Conservation (phyloP, 148 eudicot species). For the Diospyros kaki region DNA sequence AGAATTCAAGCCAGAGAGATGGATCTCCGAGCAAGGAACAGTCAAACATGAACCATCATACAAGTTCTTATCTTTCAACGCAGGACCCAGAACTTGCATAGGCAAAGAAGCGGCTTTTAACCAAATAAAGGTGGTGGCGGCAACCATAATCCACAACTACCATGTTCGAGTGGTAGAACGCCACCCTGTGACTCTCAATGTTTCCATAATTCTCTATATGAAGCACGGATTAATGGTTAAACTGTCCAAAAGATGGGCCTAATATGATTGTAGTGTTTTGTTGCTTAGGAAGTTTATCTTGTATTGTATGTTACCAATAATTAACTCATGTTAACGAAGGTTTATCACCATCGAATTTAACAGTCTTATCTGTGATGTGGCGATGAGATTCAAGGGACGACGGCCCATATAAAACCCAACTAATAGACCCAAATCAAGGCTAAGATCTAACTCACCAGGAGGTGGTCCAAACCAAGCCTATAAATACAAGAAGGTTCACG, state of each 20-base stretch:
- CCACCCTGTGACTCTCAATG: constrained; percentile 1
- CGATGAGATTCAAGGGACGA: no score
- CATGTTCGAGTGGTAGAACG: constrained; percentile 9
- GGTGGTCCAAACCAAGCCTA: no score
- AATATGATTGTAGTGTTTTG: no score
- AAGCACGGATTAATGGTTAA: constrained; percentile 12
- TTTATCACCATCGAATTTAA: no score
- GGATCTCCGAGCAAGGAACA: constrained; percentile 10
- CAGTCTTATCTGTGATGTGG: no score
- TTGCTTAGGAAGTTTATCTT: no score
- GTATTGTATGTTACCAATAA: no score
- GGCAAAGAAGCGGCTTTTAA: constrained; percentile 10
- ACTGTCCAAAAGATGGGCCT: background rate
- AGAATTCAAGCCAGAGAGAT: constrained; percentile 16
- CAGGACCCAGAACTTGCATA: constrained; percentile 13
- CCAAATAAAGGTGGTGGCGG: constrained; percentile 10
- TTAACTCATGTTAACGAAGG: no score
- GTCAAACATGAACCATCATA: constrained; percentile 14
- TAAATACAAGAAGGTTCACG: no score
- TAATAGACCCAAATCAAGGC: no score
- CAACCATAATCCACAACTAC: background rate
- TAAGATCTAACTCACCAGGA: no score
- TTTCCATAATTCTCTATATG: constrained; percentile 1
- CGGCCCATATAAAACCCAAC: no score
- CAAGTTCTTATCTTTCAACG: constrained; percentile 7